phyloP scores from a whole-genome alignment of 2,329 filamentous ascomycete species.

The Penicillium aurantiogriseum region DNA sequence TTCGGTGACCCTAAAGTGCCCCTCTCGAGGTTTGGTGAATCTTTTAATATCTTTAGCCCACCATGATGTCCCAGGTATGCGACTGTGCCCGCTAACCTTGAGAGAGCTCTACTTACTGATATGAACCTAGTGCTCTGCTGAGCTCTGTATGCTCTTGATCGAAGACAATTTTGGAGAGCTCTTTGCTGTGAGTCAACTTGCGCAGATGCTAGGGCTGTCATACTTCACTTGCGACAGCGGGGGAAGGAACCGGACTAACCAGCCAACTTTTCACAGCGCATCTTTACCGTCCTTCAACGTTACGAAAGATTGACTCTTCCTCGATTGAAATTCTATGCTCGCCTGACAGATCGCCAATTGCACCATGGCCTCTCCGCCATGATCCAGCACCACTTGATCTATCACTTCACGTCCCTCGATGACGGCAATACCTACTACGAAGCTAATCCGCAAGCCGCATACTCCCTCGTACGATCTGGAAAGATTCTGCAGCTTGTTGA shows the following conservation, averaged over 20 bases:
- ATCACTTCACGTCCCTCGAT: constrained; percentile 65
- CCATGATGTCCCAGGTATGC: constrained; percentile 58
- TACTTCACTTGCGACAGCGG: neutral
- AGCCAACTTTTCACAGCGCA: constrained; percentile 59
- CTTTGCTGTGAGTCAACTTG: constrained; percentile 69
- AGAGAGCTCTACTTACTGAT: constrained; percentile 23
- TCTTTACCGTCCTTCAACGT: constrained; percentile 74
- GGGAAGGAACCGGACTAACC: constrained; percentile 12
- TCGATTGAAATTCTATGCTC: constrained; percentile 69
- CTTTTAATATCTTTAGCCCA: constrained; percentile 63
- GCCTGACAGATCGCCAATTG: constrained; percentile 70
- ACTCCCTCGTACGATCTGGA: constrained; percentile 75
- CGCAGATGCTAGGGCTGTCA: neutral
- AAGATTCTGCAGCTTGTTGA: constrained; percentile 77
- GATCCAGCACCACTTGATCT: constrained; percentile 83
- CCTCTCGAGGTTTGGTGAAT: constrained; percentile 68
- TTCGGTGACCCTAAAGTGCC: constrained; percentile 66
- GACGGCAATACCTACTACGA: constrained; percentile 73
- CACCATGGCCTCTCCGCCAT: constrained; percentile 80
- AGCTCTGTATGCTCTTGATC: constrained; percentile 87
- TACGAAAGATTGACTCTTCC: constrained; percentile 73
- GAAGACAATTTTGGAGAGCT: constrained; percentile 89
- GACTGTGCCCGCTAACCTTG: constrained; percentile 12
- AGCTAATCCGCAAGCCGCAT: constrained; percentile 75
- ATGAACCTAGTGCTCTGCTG: constrained; percentile 62